Percentiles rank a stretch among this genome's conserved stretches.
Evolutionary conservation across 805 yeast genomes (phyloP).

Genomic region (Wickerhamia fluorescens): DNA sequence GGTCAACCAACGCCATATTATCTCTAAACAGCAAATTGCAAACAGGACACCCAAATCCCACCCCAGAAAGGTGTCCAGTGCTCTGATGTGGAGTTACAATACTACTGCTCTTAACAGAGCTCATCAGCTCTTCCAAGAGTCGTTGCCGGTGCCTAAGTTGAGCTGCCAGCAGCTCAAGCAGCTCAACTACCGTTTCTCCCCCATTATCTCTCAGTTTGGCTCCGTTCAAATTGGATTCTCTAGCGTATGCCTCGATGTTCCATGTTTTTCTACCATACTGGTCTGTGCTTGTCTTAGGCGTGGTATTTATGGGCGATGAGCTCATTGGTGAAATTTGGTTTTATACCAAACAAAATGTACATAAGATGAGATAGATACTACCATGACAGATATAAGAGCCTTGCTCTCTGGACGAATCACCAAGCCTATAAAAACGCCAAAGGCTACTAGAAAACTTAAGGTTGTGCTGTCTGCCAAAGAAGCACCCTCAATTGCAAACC

Average conservation of each 20-base stretch:
- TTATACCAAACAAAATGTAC: too few relatives aligned
- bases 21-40: conserved; percentile 82
- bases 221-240: conserved; percentile 31
- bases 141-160: conserved; percentile 24
- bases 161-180: conserved; percentile 3
- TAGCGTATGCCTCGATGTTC: conserved; percentile 61
- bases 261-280: conserved; percentile 64
- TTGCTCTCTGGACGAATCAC: too few relatives aligned
- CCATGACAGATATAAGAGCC: too few relatives aligned
- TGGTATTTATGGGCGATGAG: too few relatives aligned
- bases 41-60: conserved; percentile 78
- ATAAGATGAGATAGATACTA: too few relatives aligned
- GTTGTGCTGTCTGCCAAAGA: too few relatives aligned
- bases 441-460: too few relatives aligned
- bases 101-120: conserved; percentile 28
- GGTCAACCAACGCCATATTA: conserved; percentile 74
- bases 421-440: too few relatives aligned
- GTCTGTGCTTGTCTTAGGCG: conserved; percentile 13
- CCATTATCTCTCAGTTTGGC: conserved; percentile 1
- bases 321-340: too few relatives aligned
- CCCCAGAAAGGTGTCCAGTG: conserved; percentile 44
- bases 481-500: too few relatives aligned
- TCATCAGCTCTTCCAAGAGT: conserved; percentile 23
- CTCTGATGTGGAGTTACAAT: conserved; percentile 19
- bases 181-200: conserved; percentile 1